Conservation (phyloP, 129 eudicot species). For the Pseudognaphalium luteoalbum region DNA sequence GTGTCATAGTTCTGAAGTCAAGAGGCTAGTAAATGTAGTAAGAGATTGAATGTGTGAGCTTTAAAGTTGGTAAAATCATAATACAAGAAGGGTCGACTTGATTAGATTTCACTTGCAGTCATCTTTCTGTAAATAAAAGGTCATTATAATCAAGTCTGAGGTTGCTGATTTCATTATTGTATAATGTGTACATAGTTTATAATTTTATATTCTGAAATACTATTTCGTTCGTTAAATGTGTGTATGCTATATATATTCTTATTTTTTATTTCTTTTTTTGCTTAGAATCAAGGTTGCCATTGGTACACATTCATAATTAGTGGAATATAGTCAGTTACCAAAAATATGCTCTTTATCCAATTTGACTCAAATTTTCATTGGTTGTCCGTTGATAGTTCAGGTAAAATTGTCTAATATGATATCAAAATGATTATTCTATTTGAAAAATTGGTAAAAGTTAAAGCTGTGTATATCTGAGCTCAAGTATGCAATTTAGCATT, state of each 20-base stretch:
- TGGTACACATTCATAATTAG: neutral
- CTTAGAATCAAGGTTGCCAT: neutral
- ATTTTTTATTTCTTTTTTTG: neutral
- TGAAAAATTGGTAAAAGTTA: neutral
- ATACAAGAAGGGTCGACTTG: neutral
- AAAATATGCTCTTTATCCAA: neutral
- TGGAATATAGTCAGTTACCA: neutral
- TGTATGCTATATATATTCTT: neutral
- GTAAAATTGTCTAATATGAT: neutral
- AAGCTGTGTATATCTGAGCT: neutral
- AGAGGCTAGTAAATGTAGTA: neutral
- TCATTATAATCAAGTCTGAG: neutral
- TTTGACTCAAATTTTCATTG: neutral
- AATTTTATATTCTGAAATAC: neutral
- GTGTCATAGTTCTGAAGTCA: neutral
- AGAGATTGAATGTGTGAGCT: neutral
- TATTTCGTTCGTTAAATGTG: neutral
- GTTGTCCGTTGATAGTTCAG: neutral
- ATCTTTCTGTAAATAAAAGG: neutral
- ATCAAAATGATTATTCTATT: neutral
- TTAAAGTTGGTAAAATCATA: neutral
- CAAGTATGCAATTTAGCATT: neutral
- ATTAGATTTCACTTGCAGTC: conserved; percentile 6
- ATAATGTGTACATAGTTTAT: neutral
- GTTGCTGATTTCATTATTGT: conserved; percentile 7